These are phyloP conservation scores for Trypanosoma platydactyli DNA, from an alignment of 208 protist genomes.

Conservation along the genomic window DNA sequence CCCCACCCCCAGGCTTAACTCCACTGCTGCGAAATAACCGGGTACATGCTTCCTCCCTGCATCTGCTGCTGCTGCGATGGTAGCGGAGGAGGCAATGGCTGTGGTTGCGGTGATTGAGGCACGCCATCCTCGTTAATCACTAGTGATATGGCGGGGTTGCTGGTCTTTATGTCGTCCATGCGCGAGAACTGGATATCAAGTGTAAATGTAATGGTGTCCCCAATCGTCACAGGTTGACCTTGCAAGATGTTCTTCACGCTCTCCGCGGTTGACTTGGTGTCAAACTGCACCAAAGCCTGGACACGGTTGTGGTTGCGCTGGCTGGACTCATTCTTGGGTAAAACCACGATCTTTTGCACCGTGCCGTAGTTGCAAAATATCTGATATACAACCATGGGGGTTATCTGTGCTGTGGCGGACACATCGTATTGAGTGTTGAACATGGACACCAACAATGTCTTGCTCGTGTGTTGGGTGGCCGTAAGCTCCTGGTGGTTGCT, in stretches of 20 bases:
- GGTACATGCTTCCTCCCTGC: constrained; percentile 35
- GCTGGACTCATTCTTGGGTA: constrained; percentile 91
- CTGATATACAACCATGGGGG: constrained; percentile 89
- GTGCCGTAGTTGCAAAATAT: constrained; percentile 89
- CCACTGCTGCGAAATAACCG: constrained; percentile 45
- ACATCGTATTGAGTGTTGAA: constrained; percentile 93
- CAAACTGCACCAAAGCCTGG: constrained; percentile 91
- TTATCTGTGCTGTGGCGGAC: constrained; percentile 78
- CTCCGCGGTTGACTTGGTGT: constrained; percentile 71
- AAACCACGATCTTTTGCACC: constrained; percentile 88
- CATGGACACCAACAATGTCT: constrained; percentile 91
- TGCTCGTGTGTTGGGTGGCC: constrained; percentile 84
- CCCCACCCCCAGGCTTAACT: constrained; percentile 10
- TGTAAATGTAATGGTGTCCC: constrained; percentile 85
- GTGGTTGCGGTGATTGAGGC: constrained; percentile 44
- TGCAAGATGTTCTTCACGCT: constrained; percentile 90
- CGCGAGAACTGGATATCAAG: constrained; percentile 92
- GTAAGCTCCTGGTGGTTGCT: constrained; percentile 89
- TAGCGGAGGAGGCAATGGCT: constrained; percentile 13
- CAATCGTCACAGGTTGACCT: constrained; percentile 89
- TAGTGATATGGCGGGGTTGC: constrained; percentile 77
- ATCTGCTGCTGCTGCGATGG: constrained; percentile 26
- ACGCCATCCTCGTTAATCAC: constrained; percentile 75
- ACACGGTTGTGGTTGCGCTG: constrained; percentile 90
- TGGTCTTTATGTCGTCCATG: constrained; percentile 91